Percentiles rank a stretch among this genome's conserved stretches.
Evolutionary conservation across 208 protist genomes (phyloP).

Genomic region (Trypanosoma avium): DNA sequence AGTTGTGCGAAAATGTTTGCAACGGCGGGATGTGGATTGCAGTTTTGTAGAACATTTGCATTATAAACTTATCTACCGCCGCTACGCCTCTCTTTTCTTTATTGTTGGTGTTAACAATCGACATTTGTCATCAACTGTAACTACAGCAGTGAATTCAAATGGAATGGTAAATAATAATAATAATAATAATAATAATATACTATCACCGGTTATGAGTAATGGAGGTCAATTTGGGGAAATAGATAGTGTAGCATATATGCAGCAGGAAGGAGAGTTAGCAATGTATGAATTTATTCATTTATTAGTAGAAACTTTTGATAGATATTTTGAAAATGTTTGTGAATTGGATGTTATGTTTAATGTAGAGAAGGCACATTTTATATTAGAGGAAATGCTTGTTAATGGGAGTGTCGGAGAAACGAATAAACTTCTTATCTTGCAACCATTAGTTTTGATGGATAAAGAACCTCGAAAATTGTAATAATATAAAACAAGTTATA

Average conservation of each 20-base stretch:
- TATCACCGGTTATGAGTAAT: not conserved
- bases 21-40: slow-evolving; percentile 83
- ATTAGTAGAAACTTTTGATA: slow-evolving; percentile 93
- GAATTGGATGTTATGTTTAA: slow-evolving; percentile 95
- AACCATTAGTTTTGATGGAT: slow-evolving; percentile 63
- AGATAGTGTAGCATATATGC: not conserved
- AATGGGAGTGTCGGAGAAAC: slow-evolving; percentile 91
- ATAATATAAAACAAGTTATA: too few species aligned
- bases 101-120: slow-evolving; percentile 89
- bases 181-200: not conserved
- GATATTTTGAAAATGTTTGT: slow-evolving; percentile 88
- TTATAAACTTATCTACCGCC: slow-evolving; percentile 93
- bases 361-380: slow-evolving; percentile 93
- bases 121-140: not conserved
- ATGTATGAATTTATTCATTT: slow-evolving; percentile 94
- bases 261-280: slow-evolving; percentile 87
- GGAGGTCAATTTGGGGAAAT: slow-evolving; percentile 51
- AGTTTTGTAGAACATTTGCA: slow-evolving; percentile 92
- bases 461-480: slow-evolving; percentile 30
- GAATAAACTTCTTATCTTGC: slow-evolving; percentile 78
- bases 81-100: slow-evolving; percentile 96
- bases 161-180: not conserved
- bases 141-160: not conserved
- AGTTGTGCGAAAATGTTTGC: slow-evolving; percentile 94
- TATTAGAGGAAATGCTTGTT: slow-evolving; percentile 91